Conservation (phyloP, 495 filamentous ascomycete genomes). For the Hypoxylon perforatum region DNA sequence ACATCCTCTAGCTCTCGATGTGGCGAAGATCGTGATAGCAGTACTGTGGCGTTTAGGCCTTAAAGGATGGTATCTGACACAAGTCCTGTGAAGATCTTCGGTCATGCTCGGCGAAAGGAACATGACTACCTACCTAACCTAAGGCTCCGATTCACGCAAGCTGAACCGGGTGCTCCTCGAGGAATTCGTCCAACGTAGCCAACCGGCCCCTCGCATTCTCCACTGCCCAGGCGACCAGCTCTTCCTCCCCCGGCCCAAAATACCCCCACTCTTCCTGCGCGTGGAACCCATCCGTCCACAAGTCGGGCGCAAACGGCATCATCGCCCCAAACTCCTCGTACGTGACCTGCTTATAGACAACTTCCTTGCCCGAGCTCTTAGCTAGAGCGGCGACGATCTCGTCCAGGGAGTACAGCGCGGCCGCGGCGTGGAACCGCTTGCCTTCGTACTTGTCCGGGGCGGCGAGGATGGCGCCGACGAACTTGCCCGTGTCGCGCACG, state of each 20-base stretch:
- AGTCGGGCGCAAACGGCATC: constrained; percentile 44
- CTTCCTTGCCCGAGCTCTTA: constrained; percentile 58
- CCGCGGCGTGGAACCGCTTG: constrained; percentile 55
- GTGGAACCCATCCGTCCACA: constrained; percentile 50
- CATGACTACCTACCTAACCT: too few species aligned
- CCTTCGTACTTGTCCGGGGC: constrained; percentile 63
- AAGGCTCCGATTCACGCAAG: too few species aligned
- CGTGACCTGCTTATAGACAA: constrained; percentile 57
- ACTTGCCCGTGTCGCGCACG: constrained; percentile 62
- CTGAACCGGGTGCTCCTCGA: too few species aligned
- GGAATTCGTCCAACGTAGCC: too few species aligned
- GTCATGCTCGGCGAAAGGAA: too few species aligned
- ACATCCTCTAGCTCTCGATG: too few species aligned
- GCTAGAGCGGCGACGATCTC: constrained; percentile 52
- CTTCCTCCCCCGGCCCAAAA: constrained; percentile 54
- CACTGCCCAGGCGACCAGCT: constrained; percentile 57
- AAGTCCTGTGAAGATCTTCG: too few species aligned
- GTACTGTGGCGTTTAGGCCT: too few species aligned
- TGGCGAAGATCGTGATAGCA: too few species aligned
- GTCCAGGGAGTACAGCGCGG: constrained; percentile 48
- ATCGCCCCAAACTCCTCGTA: constrained; percentile 49
- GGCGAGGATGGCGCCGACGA: constrained; percentile 62
- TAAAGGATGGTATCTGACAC: too few species aligned
- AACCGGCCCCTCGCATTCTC: too few species aligned
- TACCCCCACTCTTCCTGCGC: constrained; percentile 58